phyloP scores from a whole-genome alignment of 1,284 basidiomycete species.

The Tylopilus microsporus region DNA sequence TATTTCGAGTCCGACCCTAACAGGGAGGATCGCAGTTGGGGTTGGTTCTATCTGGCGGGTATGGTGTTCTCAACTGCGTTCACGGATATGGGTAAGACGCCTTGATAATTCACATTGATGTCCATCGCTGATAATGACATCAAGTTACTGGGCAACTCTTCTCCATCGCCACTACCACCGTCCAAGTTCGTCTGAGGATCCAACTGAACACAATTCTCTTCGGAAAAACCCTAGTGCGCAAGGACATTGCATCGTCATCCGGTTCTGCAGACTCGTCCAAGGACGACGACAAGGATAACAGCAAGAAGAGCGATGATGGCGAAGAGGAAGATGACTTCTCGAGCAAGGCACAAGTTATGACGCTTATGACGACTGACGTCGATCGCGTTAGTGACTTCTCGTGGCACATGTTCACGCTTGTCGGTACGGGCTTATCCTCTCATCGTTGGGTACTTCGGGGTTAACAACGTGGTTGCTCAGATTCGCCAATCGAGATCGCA shows the following conservation, averaged over 20 bases:
- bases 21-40: slow-evolving; percentile 58
- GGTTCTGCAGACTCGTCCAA: slow-evolving; percentile 24
- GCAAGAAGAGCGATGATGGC: slow-evolving; percentile 38
- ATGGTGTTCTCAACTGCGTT: slow-evolving; percentile 64
- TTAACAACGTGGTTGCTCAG: slow-evolving; percentile 34
- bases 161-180: slow-evolving; percentile 66
- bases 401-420: slow-evolving; percentile 69
- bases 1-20: slow-evolving; percentile 68
- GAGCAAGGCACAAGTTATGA: slow-evolving; percentile 84
- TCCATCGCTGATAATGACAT: slow-evolving; percentile 7
- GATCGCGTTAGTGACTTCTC: slow-evolving; percentile 84
- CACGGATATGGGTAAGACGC: slow-evolving; percentile 52
- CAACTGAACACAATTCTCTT: slow-evolving; percentile 86
- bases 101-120: background rate
- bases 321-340: slow-evolving; percentile 77
- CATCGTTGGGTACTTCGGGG: slow-evolving; percentile 1
- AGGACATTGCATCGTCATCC: slow-evolving; percentile 73
- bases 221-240: slow-evolving; percentile 83
- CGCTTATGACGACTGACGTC: slow-evolving; percentile 67
- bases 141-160: slow-evolving; percentile 53
- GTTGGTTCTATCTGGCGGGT: slow-evolving; percentile 67
- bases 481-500: slow-evolving; percentile 82
- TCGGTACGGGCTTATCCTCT: slow-evolving; percentile 39
- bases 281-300: slow-evolving; percentile 27
- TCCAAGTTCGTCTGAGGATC: slow-evolving; percentile 69